A percentile compares a stretch with the other conserved stretches of the same genome.
These are phyloP conservation scores for Arthromyces matolae DNA, from an alignment of 768 basidiomycete species.

Conservation along the genomic window DNA sequence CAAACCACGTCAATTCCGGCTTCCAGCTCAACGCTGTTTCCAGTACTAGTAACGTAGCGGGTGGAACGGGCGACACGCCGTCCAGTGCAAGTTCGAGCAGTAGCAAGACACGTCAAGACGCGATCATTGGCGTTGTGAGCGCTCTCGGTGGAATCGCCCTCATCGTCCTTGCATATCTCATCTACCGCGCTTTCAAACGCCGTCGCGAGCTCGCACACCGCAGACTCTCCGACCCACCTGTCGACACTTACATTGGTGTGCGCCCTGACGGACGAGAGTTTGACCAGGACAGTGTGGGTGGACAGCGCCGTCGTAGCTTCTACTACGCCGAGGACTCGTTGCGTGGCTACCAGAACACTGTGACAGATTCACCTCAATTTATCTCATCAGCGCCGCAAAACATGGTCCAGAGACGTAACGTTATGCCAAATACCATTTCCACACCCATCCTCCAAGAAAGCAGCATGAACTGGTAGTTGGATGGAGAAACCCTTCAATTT, in stretches of 20 bases:
- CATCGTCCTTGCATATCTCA: conserved; percentile 67
- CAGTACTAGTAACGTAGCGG: conserved; percentile 27
- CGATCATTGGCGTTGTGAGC: conserved; percentile 88
- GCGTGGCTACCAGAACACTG: conserved; percentile 46
- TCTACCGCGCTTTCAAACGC: conserved; percentile 63
- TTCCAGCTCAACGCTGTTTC: conserved; percentile 52
- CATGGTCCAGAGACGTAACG: conserved; percentile 47
- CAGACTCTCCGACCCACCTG: conserved; percentile 59
- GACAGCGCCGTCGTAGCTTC: conserved; percentile 70
- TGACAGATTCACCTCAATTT: not conserved
- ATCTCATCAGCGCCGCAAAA: conserved; percentile 1
- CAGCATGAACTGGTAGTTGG: conserved; percentile 75
- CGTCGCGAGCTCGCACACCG: conserved; percentile 67
- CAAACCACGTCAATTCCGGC: conserved; percentile 64
- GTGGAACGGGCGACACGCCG: conserved; percentile 20
- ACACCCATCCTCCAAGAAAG: conserved; percentile 77
- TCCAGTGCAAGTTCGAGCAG: conserved; percentile 27
- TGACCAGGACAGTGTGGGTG: conserved; percentile 73
- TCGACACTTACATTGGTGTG: conserved; percentile 34
- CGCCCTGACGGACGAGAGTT: conserved; percentile 69
- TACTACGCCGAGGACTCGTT: conserved; percentile 86
- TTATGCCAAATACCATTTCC: conserved; percentile 62
- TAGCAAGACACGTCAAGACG: conserved; percentile 63
- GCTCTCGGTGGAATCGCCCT: conserved; percentile 78
- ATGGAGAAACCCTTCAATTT: not conserved